A percentile compares a stretch with the other conserved stretches of the same genome.
Evolutionary conservation across 176 grass and related monocot species (phyloP).

Genomic region (Carex myosuroides): DNA sequence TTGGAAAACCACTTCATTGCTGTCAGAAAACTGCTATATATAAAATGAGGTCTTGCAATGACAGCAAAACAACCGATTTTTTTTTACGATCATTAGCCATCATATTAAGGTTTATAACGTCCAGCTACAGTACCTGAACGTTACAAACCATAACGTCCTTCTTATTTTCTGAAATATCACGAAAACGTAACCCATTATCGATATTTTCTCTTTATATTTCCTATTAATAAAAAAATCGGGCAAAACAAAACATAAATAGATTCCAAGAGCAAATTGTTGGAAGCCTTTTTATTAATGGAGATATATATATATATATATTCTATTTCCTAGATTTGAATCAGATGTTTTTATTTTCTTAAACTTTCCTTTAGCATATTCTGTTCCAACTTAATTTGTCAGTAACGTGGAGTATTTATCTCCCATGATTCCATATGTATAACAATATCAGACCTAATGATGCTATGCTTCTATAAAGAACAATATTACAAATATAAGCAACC

Average conservation of each 20-base stretch:
- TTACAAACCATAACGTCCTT: no score
- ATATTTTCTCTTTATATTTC: no score
- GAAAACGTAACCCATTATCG: no score
- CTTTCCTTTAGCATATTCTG: slow-evolving; percentile 4
- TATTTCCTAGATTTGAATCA: slow-evolving; percentile 2
- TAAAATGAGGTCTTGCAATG: background rate
- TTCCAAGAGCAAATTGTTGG: background rate
- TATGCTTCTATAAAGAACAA: background rate
- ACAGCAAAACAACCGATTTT: background rate
- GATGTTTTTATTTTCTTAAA: background rate
- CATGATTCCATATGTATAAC: background rate
- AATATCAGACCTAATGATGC: background rate
- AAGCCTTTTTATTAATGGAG: background rate
- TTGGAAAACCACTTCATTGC: background rate
- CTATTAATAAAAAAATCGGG: no score
- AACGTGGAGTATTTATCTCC: background rate
- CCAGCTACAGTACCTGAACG: no score
- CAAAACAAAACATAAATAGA: background rate
- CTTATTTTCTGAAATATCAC: no score
- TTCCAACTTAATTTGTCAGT: background rate
- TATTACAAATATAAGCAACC: background rate
- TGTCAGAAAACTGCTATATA: background rate
- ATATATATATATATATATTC: background rate
- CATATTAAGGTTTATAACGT: no score
- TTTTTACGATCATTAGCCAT: no score